Base-by-base conservation (phyloP, 108 stramenopile species). In the Cyclotella distinguenda region DNA sequence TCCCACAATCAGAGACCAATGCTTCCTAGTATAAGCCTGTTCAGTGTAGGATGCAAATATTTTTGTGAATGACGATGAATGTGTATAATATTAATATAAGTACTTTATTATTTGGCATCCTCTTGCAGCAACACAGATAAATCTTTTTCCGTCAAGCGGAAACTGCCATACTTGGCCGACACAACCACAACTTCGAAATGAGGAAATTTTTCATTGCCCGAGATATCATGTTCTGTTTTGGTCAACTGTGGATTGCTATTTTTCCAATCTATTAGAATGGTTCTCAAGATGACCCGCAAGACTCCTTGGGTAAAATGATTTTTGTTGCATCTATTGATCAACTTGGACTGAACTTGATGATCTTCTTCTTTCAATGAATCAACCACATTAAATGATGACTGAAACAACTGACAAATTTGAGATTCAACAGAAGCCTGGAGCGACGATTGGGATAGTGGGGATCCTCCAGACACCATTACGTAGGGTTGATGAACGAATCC, bases 381-480 rank as follows among this genome's bases (percentile, higher is more conserved):
- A 12, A 7, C 5, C 12, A 6, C 35, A 57, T 38, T 18, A 0
- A 57, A 57, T 4, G 56, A 36, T 10, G 3, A 9, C 28, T 44
- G 4, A 55, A 38, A 28, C 30, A 68, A 12, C 9, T 68, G 22
- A n/a, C 51, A 42, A 27, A 64, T 21, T 48, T 56, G 60, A 15
- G 31, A 47, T 13, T 47, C 27, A 31, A 76, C 38, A 28, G 64
- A 25, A 1, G 31, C 31, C 36, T 64, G 52, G 4, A 76, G 31
- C 19, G 26, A 50, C 2, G 28, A 47, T 46, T 76, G 75, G 12
- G 66, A 56, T 45, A 43, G 19, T 28, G 33, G 9, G 1, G 67
- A 30, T 18, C 75, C 75, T 63, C 75, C 75, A 9, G 75, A 64
- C 0, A 76, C 60, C 66, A 68, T 64, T 7, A 76, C 43, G 51